These are phyloP conservation scores for Camelina hispida DNA, from an alignment of 345 rosid genomes.

Conservation along the genomic window DNA sequence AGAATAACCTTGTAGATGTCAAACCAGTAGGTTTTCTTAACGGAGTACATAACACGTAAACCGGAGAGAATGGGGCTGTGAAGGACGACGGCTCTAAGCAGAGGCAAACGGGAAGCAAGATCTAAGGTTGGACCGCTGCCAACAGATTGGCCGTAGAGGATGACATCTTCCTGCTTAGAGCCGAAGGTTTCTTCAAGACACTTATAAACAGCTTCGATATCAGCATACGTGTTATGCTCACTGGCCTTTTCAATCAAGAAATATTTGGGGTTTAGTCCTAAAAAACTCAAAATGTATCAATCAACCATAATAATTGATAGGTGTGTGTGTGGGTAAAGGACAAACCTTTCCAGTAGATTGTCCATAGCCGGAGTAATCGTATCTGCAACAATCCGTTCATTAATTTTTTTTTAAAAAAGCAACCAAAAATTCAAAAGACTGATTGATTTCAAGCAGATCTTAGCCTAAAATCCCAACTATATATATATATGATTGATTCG, in stretches of 20 bases:
- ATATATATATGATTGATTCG: too few relatives aligned
- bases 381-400: conserved; percentile 51
- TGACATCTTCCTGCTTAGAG: conserved; percentile 82
- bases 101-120: conserved; percentile 78
- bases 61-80: conserved; percentile 98
- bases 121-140: conserved; percentile 98
- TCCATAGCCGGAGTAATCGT: conserved; percentile 97
- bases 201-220: conserved; percentile 91
- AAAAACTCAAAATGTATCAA: neutral
- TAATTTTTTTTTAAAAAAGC: neutral
- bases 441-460: neutral
- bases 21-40: conserved; percentile 95
- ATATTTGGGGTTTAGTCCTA: neutral
- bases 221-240: conserved; percentile 94
- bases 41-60: conserved; percentile 94
- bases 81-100: conserved; percentile 76
- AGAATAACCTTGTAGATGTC: conserved; percentile 82
- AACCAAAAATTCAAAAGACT: neutral
- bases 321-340: conserved; percentile 2
- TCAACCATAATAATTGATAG: neutral
- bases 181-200: conserved; percentile 91
- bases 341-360: conserved; percentile 96
- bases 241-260: conserved; percentile 66
- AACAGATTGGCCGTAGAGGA: conserved; percentile 95
- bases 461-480: neutral